Percentiles rank a stretch among this genome's conserved stretches.
Conservation (phyloP, 108 stramenopile species). For the Aurantiochytrium sp. region DNA sequence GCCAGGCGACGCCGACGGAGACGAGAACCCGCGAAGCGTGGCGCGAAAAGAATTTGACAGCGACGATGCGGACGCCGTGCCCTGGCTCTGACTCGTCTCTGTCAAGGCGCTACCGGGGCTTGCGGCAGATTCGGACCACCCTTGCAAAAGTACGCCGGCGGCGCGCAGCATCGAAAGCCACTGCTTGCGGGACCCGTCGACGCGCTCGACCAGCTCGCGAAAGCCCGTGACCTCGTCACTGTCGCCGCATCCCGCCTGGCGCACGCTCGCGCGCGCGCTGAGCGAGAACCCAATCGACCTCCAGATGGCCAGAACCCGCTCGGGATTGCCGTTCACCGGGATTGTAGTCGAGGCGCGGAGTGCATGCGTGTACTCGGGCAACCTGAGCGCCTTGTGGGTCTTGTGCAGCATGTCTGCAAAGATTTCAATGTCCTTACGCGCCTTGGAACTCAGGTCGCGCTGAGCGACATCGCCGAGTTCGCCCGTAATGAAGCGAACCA, state of each 20-base stretch:
- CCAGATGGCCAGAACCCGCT: background rate
- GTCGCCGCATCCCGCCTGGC: background rate
- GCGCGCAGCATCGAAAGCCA: slow-evolving; percentile 19
- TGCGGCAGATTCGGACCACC: too few relatives aligned
- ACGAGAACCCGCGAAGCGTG: background rate
- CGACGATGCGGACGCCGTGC: too few relatives aligned
- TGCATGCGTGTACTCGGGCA: background rate
- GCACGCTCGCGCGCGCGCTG: background rate
- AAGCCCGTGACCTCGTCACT: background rate
- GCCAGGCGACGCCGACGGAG: background rate
- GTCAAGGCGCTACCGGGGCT: too few relatives aligned
- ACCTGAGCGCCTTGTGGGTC: background rate
- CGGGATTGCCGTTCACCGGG: too few relatives aligned
- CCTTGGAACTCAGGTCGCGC: background rate
- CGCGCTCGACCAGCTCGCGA: background rate
- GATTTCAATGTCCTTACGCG: background rate
- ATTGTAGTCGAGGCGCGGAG: background rate
- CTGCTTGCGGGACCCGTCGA: background rate
- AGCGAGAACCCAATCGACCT: background rate
- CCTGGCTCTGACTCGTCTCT: too few relatives aligned
- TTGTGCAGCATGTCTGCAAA: background rate
- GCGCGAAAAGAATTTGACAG: background rate
- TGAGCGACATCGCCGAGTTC: background rate
- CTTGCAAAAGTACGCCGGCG: background rate
- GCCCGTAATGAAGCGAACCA: background rate